Evolutionary conservation across 148 eudicot species (phyloP).

Genomic region (Rhododendron ovatum): DNA sequence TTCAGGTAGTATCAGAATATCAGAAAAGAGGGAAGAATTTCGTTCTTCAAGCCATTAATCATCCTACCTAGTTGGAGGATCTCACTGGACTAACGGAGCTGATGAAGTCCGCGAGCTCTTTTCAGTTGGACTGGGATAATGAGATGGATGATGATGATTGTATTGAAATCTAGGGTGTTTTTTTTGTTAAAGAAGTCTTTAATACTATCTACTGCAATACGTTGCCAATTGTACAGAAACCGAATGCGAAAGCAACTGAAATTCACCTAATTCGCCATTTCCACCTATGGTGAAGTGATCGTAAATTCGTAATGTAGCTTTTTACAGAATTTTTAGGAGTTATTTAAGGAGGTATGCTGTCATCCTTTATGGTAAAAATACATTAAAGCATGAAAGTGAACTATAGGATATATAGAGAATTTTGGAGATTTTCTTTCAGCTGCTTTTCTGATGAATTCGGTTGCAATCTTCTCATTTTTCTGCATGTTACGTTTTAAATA

Average conservation of each 20-base stretch:
- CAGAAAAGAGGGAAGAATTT: slow-evolving; percentile 62
- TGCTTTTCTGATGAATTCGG: not conserved
- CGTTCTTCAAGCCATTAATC: slow-evolving; percentile 79
- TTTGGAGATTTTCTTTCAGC: not conserved
- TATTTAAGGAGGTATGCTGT: not conserved
- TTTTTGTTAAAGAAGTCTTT: not conserved
- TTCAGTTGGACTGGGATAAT: slow-evolving; percentile 67
- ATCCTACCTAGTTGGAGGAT: slow-evolving; percentile 92
- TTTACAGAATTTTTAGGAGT: not conserved
- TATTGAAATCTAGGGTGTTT: slow-evolving; percentile 41
- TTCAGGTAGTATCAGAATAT: slow-evolving; percentile 81
- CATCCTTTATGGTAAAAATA: not conserved
- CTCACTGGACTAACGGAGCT: slow-evolving; percentile 86
- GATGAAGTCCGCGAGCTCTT: slow-evolving; percentile 61
- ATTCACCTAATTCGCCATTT: not conserved
- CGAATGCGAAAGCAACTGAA: not conserved
- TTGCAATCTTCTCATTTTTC: not conserved
- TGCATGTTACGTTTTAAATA: not conserved
- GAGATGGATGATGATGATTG: slow-evolving; percentile 46
- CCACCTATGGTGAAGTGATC: not conserved
- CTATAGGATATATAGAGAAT: not conserved
- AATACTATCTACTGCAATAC: not conserved
- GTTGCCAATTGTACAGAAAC: slow-evolving; percentile 15
- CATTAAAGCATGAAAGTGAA: not conserved
- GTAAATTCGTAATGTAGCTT: not conserved